Base-by-base conservation (phyloP, 2,329 filamentous ascomycete species). In the Cladosporium sp. region DNA sequence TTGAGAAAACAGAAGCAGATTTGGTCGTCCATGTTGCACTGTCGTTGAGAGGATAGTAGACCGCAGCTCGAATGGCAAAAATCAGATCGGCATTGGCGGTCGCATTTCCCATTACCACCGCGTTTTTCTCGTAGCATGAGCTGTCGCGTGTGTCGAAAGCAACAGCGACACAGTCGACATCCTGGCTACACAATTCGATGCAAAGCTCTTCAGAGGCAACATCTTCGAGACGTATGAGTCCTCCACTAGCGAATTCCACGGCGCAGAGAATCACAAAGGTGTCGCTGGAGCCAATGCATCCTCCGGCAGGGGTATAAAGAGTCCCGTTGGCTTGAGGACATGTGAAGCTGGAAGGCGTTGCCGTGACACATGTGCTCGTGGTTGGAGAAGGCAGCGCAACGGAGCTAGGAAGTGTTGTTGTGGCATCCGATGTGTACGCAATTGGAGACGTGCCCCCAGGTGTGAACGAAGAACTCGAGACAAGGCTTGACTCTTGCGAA, bases 321-420 rank as follows among this genome's bases (percentile, higher is more conserved):
- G 64, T 66, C n/a, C 64, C 64, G 18, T 66, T 66, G 3, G 64
- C 37, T 7, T 59, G 49, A 35, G 64, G 64, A 29, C 64, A 66
- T 4, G 52, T 52, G 8, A 62, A n/a, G 16, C 21, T 18, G 11
- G 58, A 56, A 16, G 64, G 49, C 6, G 58, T 37, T 18, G 64
- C 64, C 16, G 58, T 62, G 18, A 53, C 63, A 31, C 63, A 65
- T 16, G 33, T 46, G 33, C 63, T 65, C 14, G 55, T 65, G 31
- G 28, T 55, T n/a, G 52, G 18, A 5, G 31, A 6, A 11, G 52
- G n/a, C 31, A 18, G 52, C 52, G 29, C 29, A 55, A 21, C 16
- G 10, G 52, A 29, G 40, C 40, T 46, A 21, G 8, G 3, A 46
- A 46, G 7, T 21, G 10, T 46, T 5, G n/a, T 46, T 46, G 40